Conservation (phyloP, 2,329 filamentous ascomycete species). For the Allantophomopsis cytisporea region DNA sequence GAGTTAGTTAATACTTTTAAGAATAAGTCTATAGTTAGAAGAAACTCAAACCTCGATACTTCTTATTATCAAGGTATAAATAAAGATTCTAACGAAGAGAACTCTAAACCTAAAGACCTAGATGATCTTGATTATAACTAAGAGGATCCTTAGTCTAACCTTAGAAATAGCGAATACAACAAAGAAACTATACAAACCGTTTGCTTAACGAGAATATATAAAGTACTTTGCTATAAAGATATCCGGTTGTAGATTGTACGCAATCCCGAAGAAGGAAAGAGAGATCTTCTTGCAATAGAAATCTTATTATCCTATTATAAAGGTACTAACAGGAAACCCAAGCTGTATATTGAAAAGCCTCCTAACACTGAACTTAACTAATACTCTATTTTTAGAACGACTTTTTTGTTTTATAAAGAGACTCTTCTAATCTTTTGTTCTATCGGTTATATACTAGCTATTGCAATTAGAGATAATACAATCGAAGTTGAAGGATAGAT, state of each 20-base stretch:
- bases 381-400: constrained; percentile 1
- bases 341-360: constrained; percentile 1
- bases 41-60: background rate
- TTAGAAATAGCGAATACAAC: background rate
- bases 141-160: background rate
- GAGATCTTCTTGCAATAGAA: constrained; percentile 4
- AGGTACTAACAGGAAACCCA: constrained; percentile 2
- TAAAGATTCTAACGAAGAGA: constrained; percentile 1
- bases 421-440: constrained; percentile 3
- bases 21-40: background rate
- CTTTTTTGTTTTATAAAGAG: constrained; percentile 7
- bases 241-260: constrained; percentile 1
- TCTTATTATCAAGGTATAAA: no score
- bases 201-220: background rate
- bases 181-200: background rate
- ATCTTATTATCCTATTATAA: constrained; percentile 1
- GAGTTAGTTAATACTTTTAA: constrained; percentile 7
- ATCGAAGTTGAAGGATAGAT: constrained; percentile 5
- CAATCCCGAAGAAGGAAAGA: background rate
- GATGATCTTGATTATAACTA: background rate
- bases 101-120: background rate
- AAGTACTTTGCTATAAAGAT: constrained; percentile 3
- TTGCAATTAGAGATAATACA: constrained; percentile 2
- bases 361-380: background rate
- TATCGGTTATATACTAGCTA: constrained; percentile 2